phyloP scores from a whole-genome alignment of 805 yeast species.

The Lachancea quebecensis region DNA sequence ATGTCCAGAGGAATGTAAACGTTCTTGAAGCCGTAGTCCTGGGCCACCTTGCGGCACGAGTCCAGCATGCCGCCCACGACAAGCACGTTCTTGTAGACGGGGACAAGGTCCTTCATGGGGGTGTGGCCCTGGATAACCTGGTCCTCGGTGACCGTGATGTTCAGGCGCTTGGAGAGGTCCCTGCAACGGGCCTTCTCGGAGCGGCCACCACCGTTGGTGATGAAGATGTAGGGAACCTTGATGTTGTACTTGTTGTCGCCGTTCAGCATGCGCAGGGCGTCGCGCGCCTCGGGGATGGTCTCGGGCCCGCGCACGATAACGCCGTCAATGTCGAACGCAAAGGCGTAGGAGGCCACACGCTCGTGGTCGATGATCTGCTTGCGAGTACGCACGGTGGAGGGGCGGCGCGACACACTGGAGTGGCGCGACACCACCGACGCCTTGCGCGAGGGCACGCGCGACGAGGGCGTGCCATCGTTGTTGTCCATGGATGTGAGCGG shows the following conservation, averaged over 20 bases:
- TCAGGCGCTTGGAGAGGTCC: constrained; percentile 59
- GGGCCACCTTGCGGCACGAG: constrained; percentile 75
- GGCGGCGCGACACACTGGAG: constrained; percentile 7
- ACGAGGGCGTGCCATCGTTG: constrained; percentile 10
- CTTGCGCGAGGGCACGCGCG: constrained; percentile 6
- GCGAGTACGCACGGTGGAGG: constrained; percentile 14
- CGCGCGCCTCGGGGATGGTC: constrained; percentile 72
- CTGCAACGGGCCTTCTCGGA: constrained; percentile 68
- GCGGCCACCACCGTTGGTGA: constrained; percentile 90
- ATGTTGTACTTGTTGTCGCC: constrained; percentile 74
- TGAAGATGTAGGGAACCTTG: constrained; percentile 74
- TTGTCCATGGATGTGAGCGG: constrained; percentile 22
- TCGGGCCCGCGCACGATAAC: constrained; percentile 81
- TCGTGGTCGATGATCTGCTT: constrained; percentile 56
- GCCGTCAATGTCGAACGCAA: constrained; percentile 91
- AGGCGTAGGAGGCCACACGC: constrained; percentile 75
- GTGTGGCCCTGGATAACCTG: constrained; percentile 93
- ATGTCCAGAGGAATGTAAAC: constrained; percentile 79
- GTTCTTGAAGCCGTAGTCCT: constrained; percentile 73
- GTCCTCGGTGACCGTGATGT: constrained; percentile 54
- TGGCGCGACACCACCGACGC: constrained; percentile 9
- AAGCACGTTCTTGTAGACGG: constrained; percentile 60
- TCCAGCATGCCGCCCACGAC: constrained; percentile 90
- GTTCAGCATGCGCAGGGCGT: constrained; percentile 64
- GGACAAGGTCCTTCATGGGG: constrained; percentile 80